These are phyloP conservation scores for Aspergillaceae sp. DNA, from an alignment of 2,329 filamentous ascomycete genomes.

Conservation along the genomic window DNA sequence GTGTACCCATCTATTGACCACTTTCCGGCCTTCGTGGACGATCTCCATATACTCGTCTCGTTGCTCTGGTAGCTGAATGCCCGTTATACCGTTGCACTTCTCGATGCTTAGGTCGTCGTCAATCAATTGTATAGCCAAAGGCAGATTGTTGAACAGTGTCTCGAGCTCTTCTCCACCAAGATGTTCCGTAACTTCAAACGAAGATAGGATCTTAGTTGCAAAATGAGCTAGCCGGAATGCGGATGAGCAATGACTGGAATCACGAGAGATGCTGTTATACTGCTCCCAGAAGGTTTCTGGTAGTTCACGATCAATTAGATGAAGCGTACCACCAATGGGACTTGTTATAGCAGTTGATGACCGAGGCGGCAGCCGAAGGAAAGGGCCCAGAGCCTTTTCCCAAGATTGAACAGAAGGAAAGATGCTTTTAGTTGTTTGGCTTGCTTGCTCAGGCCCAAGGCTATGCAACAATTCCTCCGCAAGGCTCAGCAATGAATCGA, in stretches of 20 bases:
- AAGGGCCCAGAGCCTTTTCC: slow-evolving; percentile 51
- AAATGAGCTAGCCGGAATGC: slow-evolving; percentile 70
- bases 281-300: slow-evolving; percentile 16
- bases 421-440: slow-evolving; percentile 36
- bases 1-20: slow-evolving; percentile 39
- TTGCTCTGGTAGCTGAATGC: slow-evolving; percentile 38
- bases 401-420: slow-evolving; percentile 59
- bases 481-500: slow-evolving; percentile 50
- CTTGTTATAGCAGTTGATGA: slow-evolving; percentile 66
- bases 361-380: slow-evolving; percentile 36
- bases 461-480: slow-evolving; percentile 41
- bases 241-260: slow-evolving; percentile 61
- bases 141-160: slow-evolving; percentile 43
- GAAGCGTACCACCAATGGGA: slow-evolving; percentile 60
- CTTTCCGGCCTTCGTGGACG: slow-evolving; percentile 42
- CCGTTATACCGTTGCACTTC: slow-evolving; percentile 47
- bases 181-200: slow-evolving; percentile 26
- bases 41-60: slow-evolving; percentile 47
- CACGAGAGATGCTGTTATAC: slow-evolving; percentile 41
- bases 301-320: slow-evolving; percentile 45
- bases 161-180: slow-evolving; percentile 26
- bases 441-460: slow-evolving; percentile 17
- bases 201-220: slow-evolving; percentile 49
- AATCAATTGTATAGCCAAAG: slow-evolving; percentile 48
- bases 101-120: slow-evolving; percentile 53